Evolutionary conservation across 257 asterid species (phyloP), one percentile per base, ranked within the genome.

Genomic region (Salvia miltiorrhiza): DNA sequence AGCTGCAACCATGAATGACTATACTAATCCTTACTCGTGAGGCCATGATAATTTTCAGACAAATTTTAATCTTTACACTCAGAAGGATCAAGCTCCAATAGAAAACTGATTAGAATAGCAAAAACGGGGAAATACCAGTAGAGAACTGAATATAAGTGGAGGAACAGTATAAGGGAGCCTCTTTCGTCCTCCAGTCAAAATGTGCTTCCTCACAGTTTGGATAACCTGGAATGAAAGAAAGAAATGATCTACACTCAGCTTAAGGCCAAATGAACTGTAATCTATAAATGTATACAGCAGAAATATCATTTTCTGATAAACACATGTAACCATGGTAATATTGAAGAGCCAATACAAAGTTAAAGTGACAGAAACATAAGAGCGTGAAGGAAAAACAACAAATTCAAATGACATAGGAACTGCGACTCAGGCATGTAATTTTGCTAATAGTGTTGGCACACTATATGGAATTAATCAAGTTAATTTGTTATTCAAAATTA

Each of bases 81-180:
- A 16, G 39, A 19, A 53, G 65, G 81, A 76, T 37, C 77, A 54
- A 40, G 28, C 56, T 56, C 65, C 73, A 20, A 71, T 8, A 20
- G 39, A n/a, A 39, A 72, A 72, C 68, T 28, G 40, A 58, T 44
- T 67, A 54, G 35, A 41, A 48, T 65, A 57, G 60, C 69, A 63
- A 70, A 74, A 73, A 74, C 17, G 53, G n/a, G 43, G 39, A 60
- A 43, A 63, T 81, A 94, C 99, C 99, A 89, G 82, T 30, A 94
- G 85, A 49, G 97, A 81, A 76, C 81, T 86, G 71, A 94, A 91
- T 77, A 92, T 83, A 76, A 94, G 92, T 44, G 98, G 90, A 76
- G 99, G 99, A 67, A 89, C 86, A 1, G 97, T 94, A 71, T 78
- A 83, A 4, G 90, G 93, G 76, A 94, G 97, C 84, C 97, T 88